These are phyloP conservation scores for Colletotrichum karsti DNA, from an alignment of 2,329 filamentous ascomycete genomes.

Conservation along the genomic window DNA sequence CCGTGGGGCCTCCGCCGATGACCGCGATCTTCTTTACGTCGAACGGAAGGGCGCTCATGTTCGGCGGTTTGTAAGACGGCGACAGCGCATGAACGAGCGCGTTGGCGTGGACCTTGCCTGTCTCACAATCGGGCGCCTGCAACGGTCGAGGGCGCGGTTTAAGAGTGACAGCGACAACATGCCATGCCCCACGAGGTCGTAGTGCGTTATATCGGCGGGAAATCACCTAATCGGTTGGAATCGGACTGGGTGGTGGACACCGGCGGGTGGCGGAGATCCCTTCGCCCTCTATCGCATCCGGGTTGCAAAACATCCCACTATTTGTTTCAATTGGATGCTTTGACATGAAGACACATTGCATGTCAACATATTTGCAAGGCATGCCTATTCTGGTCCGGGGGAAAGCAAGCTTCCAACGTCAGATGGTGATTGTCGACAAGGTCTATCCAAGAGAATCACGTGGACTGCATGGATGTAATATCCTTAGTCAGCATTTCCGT, in stretches of 20 bases:
- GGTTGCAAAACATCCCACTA: background rate
- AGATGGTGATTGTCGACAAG: background rate
- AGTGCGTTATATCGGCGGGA: conserved; percentile 25
- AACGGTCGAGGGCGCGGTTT: background rate
- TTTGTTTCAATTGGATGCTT: background rate
- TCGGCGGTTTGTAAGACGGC: background rate
- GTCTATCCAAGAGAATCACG: conserved; percentile 6
- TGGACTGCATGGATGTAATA: no score
- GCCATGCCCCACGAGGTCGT: background rate
- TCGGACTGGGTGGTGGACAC: conserved; percentile 18
- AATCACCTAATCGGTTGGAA: conserved; percentile 26
- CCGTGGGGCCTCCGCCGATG: conserved; percentile 84
- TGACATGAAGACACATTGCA: background rate
- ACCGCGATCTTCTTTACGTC: conserved; percentile 73
- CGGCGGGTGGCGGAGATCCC: background rate
- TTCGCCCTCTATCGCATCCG: background rate
- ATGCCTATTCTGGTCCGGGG: conserved; percentile 12
- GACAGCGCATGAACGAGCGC: background rate
- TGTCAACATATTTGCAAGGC: background rate
- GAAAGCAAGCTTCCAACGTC: background rate
- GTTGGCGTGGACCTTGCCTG: background rate
- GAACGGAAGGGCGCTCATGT: conserved; percentile 41
- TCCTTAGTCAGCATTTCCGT: no score
- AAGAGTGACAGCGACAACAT: background rate
- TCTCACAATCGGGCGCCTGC: background rate